Conservation (phyloP, 1,139 yeast genomes). For the Keqinozyma sinolaborantium region DNA sequence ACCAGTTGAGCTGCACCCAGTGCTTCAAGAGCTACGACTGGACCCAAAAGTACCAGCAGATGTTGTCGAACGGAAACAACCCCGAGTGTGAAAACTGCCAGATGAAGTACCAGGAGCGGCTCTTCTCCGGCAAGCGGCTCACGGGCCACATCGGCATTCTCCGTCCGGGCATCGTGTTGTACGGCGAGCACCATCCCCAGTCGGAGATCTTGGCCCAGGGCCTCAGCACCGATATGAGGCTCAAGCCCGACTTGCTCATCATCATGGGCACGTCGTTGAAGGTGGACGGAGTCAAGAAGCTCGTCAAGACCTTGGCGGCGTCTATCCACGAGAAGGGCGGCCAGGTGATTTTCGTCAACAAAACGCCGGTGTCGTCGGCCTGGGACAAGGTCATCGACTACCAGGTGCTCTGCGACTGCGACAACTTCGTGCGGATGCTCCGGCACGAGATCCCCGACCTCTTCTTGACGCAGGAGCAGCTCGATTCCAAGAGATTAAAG, state of each 20-base stretch:
- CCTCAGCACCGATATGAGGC: constrained; percentile 49
- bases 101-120: constrained; percentile 48
- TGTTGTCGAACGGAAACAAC: constrained; percentile 49
- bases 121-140: constrained; percentile 58
- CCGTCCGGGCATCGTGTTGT: constrained; percentile 72
- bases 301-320: constrained; percentile 58
- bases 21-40: constrained; percentile 63
- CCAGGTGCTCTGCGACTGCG: constrained; percentile 79
- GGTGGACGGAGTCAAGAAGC: constrained; percentile 67
- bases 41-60: constrained; percentile 47
- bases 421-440: constrained; percentile 63
- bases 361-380: constrained; percentile 40
- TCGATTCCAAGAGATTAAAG: constrained; percentile 41
- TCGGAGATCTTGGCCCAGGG: constrained; percentile 64
- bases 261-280: constrained; percentile 76
- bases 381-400: constrained; percentile 67
- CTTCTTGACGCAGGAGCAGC: constrained; percentile 52
- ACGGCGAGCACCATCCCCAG: constrained; percentile 78
- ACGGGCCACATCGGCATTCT: constrained; percentile 59
- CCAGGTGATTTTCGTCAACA: constrained; percentile 60
- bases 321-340: constrained; percentile 62
- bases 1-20: constrained; percentile 65
- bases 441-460: constrained; percentile 53
- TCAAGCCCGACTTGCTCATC: constrained; percentile 61
- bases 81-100: constrained; percentile 66